Evolutionary conservation across 345 rosid species (phyloP).

Genomic region (Cochlearia excelsa): DNA sequence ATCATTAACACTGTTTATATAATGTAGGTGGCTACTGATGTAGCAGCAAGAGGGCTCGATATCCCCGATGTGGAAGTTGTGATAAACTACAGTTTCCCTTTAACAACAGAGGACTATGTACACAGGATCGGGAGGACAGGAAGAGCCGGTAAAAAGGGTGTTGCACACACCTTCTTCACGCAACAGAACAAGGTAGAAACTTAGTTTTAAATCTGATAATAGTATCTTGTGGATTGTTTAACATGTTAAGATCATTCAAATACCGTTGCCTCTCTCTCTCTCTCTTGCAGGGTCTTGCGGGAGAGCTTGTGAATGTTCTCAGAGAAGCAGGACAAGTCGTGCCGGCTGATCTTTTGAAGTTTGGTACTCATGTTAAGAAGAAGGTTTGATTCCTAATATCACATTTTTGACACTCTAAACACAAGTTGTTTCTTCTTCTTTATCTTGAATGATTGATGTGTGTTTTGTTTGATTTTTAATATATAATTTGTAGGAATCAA

Average conservation of each 20-base stretch:
- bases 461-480: conserved; percentile 1
- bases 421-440: conserved; percentile 1
- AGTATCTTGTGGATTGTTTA: background rate
- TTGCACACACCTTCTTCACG: conserved; percentile 93
- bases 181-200: conserved; percentile 69
- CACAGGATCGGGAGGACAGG: conserved; percentile 97
- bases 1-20: conserved; percentile 5
- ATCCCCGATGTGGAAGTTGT: conserved; percentile 96
- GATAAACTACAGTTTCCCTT: conserved; percentile 90
- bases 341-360: conserved; percentile 76
- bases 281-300: conserved; percentile 67
- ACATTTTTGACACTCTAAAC: background rate
- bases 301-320: conserved; percentile 93
- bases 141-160: conserved; percentile 96
- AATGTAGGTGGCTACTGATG: conserved; percentile 89
- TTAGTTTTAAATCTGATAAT: conserved; percentile 3
- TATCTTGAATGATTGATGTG: conserved; percentile 14
- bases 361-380: conserved; percentile 94
- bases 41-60: conserved; percentile 94
- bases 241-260: background rate
- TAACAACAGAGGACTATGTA: conserved; percentile 90
- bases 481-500: conserved; percentile 61
- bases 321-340: conserved; percentile 87
- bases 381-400: conserved; percentile 45
- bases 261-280: background rate